Conservation (phyloP, 2,329 filamentous ascomycete genomes). For the Diaporthe velutina region DNA sequence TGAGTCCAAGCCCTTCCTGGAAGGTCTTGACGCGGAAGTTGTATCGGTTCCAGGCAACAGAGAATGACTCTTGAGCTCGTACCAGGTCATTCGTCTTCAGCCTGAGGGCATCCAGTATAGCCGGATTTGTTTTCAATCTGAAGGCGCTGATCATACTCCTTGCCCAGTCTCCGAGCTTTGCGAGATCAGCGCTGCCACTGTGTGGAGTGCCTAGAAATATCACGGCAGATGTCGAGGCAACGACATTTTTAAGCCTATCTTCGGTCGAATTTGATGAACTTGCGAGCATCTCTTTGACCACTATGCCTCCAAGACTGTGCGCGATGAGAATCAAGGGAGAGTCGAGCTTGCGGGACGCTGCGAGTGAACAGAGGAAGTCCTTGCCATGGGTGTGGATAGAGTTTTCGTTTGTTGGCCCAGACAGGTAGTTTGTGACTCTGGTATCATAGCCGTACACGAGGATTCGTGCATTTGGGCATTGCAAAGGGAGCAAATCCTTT, state of each 20-base stretch:
- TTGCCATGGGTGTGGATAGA: neutral
- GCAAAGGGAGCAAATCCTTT: neutral
- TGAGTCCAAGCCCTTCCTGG: neutral
- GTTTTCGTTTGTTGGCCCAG: neutral
- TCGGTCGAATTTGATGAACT: neutral
- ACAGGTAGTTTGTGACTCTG: neutral
- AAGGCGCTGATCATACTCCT: neutral
- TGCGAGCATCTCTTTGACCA: conserved; percentile 5
- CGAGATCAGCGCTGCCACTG: neutral
- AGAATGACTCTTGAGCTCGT: neutral
- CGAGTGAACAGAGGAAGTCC: neutral
- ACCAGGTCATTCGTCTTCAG: neutral
- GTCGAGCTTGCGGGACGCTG: neutral
- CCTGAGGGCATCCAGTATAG: neutral
- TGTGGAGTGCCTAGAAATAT: conserved; percentile 1
- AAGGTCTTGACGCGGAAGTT: conserved; percentile 1
- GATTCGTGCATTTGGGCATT: neutral
- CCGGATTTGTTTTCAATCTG: neutral
- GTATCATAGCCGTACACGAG: neutral
- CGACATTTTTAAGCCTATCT: neutral
- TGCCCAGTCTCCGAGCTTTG: neutral
- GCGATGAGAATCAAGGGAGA: neutral
- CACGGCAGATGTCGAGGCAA: neutral
- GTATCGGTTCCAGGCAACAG: neutral
- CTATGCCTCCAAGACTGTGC: conserved; percentile 9